Conservation (phyloP, 441 rosid genomes). For the Pelargonium fulgidum region DNA sequence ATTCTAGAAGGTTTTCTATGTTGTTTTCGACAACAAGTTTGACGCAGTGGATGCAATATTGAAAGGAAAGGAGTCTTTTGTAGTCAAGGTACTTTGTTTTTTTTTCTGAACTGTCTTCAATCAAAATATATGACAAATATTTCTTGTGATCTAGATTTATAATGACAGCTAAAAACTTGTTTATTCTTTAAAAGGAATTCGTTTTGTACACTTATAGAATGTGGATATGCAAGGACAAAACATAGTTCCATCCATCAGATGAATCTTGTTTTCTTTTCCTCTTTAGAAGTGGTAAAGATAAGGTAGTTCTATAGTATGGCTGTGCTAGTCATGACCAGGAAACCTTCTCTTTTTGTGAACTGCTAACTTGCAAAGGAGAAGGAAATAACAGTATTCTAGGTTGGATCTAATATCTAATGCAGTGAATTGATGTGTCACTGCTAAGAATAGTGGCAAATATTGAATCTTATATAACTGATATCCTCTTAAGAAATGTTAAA, state of each 20-base stretch:
- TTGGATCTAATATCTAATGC: too few relatives aligned
- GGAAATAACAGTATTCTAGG: too few relatives aligned
- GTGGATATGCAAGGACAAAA: too few relatives aligned
- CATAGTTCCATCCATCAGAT: neutral
- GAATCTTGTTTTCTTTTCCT: neutral
- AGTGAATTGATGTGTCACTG: too few relatives aligned
- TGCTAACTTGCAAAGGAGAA: too few relatives aligned
- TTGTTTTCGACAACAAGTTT: conserved; percentile 73
- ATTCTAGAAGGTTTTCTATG: conserved; percentile 62
- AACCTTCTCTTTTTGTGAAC: too few relatives aligned
- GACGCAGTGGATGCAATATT: conserved; percentile 81
- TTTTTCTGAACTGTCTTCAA: neutral
- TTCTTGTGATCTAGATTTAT: neutral
- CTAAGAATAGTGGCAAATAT: too few relatives aligned
- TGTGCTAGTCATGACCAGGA: neutral
- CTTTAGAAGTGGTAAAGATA: neutral
- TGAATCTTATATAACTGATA: too few relatives aligned
- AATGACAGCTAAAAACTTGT: neutral
- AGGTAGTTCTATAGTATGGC: conserved; percentile 10
- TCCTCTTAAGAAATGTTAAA: too few relatives aligned
- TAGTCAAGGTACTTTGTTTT: conserved; percentile 41
- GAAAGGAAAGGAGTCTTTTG: conserved; percentile 65
- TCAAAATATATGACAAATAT: too few relatives aligned
- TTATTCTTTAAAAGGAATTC: neutral
- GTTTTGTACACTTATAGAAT: too few relatives aligned